Conservation (phyloP, 2,329 filamentous ascomycete species). For the Pseudofabraea citricarpa region DNA sequence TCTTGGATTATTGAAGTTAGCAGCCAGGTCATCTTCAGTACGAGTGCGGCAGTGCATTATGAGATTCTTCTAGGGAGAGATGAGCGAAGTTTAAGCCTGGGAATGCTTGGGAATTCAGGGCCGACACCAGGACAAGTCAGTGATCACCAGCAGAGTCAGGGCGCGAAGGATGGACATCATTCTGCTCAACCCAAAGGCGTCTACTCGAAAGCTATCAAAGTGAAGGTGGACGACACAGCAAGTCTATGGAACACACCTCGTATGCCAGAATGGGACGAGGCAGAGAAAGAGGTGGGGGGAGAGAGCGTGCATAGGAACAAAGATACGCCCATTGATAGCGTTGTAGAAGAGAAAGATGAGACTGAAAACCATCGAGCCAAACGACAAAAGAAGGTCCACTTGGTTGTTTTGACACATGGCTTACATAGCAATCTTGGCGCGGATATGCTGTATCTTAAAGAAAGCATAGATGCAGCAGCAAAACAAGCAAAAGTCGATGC, state of each 20-base stretch:
- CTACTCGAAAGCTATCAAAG: conserved; percentile 72
- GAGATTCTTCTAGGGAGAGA: conserved; percentile 85
- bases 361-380: conserved; percentile 28
- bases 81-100: conserved; percentile 72
- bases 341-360: conserved; percentile 15
- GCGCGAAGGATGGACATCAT: conserved; percentile 53
- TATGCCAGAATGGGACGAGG: conserved; percentile 61
- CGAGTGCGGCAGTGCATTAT: conserved; percentile 79
- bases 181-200: conserved; percentile 67
- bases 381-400: conserved; percentile 75
- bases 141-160: conserved; percentile 66
- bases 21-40: conserved; percentile 92
- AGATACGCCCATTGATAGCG: conserved; percentile 19
- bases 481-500: conserved; percentile 69
- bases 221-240: conserved; percentile 83
- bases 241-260: conserved; percentile 90
- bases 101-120: conserved; percentile 41
- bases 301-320: conserved; percentile 18
- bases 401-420: conserved; percentile 91
- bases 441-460: conserved; percentile 96
- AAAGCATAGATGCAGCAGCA: conserved; percentile 85
- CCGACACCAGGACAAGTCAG: conserved; percentile 62
- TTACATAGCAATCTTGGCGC: conserved; percentile 92
- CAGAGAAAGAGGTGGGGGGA: conserved; percentile 18
- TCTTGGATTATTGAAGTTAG: conserved; percentile 89